phyloP scores from a whole-genome alignment of 73 alveolate genomes.

The Tetrahymena elliotti region DNA sequence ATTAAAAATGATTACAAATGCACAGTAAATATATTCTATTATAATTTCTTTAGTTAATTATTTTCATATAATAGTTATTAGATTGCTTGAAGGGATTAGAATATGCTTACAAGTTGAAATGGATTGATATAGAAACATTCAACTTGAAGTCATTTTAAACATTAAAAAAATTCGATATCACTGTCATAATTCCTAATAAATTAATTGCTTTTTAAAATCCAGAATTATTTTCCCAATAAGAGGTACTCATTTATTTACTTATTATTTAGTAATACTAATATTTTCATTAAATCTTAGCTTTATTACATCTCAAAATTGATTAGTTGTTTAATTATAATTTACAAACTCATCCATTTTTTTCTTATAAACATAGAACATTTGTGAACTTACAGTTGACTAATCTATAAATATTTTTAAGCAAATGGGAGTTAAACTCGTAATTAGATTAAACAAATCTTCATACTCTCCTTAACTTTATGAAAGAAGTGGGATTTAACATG shows the following conservation, averaged over 20 bases:
- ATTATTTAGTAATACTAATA: no score
- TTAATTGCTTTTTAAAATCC: slow-evolving; percentile 66
- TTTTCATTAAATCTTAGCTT: no score
- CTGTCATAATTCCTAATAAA: slow-evolving; percentile 88
- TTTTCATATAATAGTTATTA: neutral
- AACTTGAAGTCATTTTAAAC: slow-evolving; percentile 71
- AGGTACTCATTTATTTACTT: neutral
- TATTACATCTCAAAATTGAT: neutral
- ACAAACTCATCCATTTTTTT: neutral
- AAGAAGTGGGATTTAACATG: slow-evolving; percentile 62
- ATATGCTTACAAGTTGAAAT: slow-evolving; percentile 75
- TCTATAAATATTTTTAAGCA: slow-evolving; percentile 57
- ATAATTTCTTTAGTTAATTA: neutral
- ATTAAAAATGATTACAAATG: slow-evolving; percentile 82
- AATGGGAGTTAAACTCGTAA: slow-evolving; percentile 68
- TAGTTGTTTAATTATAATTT: neutral
- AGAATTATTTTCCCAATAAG: neutral
- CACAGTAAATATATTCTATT: slow-evolving; percentile 30
- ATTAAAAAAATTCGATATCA: slow-evolving; percentile 87
- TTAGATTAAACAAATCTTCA: slow-evolving; percentile 72
- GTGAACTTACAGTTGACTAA: neutral
- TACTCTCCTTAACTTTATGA: slow-evolving; percentile 61
- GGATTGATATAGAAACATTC: slow-evolving; percentile 78
- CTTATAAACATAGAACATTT: neutral
- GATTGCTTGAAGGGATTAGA: slow-evolving; percentile 86